Evolutionary conservation across 1,284 basidiomycete genomes (phyloP), one percentile per base, ranked within the genome.

Genomic region (Xerocomus alliaceus): DNA sequence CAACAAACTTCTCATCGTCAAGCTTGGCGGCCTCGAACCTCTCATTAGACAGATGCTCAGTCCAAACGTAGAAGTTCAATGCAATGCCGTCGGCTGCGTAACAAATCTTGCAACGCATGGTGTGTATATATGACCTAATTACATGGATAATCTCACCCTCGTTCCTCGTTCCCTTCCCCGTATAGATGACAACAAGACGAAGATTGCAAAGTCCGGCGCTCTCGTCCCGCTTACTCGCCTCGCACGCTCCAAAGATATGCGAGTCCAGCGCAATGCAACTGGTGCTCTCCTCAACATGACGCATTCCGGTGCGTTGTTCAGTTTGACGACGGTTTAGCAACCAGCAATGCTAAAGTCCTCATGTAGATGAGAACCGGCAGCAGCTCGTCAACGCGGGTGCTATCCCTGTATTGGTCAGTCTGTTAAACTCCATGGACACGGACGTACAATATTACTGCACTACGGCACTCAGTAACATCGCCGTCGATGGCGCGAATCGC

Each of bases 381-480:
- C 97, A 99, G 74, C 91, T 99, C 49, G 97, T 99, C 70, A 97
- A 96, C 69, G 97, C 97, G 29, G 97, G 97, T 17, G 97, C 97
- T 24, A 98, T 99, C 63, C 97, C 97, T 17, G 97, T 99, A 39
- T 88, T 99, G 29, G 97, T 99, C 67, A 92, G 91, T 72, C 83
- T 99, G 41, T 84, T 99, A 60, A 97, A 96, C 75, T 97, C 94
- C n/a, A 88, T 93, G 46, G 97, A 99, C 76, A 99, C 97, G 24
- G 97, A 99, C 76, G 97, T 99, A 3, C 97, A 99, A 78, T 99
- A 99, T 76, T 99, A 99, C 77, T 99, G 97, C 80, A 99, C 97
- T 9, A 99, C 97, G 28, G 97, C 97, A 1, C 81, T 99, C 65
- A 96, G 94, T 76, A 99, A 99, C 78, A 99, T 99, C 70, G 97